Evolutionary conservation across 176 grass and related monocot genomes (phyloP), one percentile per base, ranked within the genome.

Genomic region (Chrysopogon serrulatus): DNA sequence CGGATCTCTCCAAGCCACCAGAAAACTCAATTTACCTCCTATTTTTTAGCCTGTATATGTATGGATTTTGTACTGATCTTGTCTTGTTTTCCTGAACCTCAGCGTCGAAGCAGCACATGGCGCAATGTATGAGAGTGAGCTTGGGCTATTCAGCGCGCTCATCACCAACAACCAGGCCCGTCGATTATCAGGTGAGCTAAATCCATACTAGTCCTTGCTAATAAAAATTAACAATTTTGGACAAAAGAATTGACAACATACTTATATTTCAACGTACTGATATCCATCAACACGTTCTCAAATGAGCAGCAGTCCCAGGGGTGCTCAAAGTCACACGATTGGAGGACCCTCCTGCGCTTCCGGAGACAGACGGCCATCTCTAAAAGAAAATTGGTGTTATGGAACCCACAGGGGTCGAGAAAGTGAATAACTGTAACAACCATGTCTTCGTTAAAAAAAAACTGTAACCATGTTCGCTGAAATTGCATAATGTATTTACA

Each of bases 131-230:
- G 82, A 81, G 33, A 85, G n/a, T 27, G 64, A 81, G 12, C 51
- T 74, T 12, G 71, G 78, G 33, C 5, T 16, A 12, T 85, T 89
- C 83, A 81, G 87, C 7, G 87, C 83, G 4, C 64, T 71, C 71
- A 71, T 89, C 64, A 89, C 87, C 30, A 85, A 89, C 82, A 89
- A 89, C 41, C 83, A 89, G 71, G 82, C 83, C 33, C 87, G 78
- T 8, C 69, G 35, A 10, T 18, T 89, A 12, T 76, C 87, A 51
- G 81, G 87, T 89, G 59, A 88, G 76, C 79, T 19, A 57, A 66
- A 57, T 66, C 53, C 35, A 64, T 65, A 6, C 9, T 35, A 42
- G 5, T n/a, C 44, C 9, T 6, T 49, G 33, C 12, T 59, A 39
- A n/a, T 24, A 4, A 24, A 27, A 19, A 8, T 27, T 39, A 32